These are phyloP conservation scores for Escallonia rubra DNA, from an alignment of 129 eudicot species.

Conservation along the genomic window DNA sequence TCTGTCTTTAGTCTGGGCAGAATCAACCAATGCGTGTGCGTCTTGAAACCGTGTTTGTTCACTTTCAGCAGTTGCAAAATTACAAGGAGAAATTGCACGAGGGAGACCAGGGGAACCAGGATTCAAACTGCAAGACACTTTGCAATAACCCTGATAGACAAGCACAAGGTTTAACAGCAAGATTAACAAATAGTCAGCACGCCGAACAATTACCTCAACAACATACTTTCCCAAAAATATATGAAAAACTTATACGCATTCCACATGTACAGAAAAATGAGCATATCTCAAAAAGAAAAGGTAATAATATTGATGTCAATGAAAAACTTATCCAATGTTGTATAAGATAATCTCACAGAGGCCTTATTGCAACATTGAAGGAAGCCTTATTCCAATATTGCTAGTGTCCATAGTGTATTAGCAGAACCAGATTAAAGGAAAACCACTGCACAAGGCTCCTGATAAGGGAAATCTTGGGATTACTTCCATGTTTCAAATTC, in stretches of 20 bases:
- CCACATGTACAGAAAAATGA: not conserved
- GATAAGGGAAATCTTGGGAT: no score
- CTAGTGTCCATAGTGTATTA: no score
- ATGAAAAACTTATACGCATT: not conserved
- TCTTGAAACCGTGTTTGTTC: conserved; percentile 21
- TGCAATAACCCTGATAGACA: conserved; percentile 43
- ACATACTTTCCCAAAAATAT: not conserved
- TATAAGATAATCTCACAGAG: not conserved
- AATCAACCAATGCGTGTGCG: conserved; percentile 15
- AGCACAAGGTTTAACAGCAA: not conserved
- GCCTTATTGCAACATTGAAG: no score
- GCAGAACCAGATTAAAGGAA: no score
- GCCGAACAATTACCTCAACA: not conserved
- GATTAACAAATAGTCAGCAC: not conserved
- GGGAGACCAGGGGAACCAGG: conserved; percentile 29
- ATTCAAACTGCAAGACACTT: conserved; percentile 26
- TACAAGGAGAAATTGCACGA: conserved; percentile 29
- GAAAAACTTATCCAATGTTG: not conserved
- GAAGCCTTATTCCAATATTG: no score
- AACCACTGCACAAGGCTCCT: no score
- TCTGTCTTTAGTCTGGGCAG: conserved; percentile 23
- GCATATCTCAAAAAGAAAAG: not conserved
- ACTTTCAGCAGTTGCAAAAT: conserved; percentile 29
- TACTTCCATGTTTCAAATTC: no score
- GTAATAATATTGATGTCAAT: not conserved